These are phyloP conservation scores for Chlorophyllum brunneum DNA, from an alignment of 768 basidiomycete species.

Conservation along the genomic window DNA sequence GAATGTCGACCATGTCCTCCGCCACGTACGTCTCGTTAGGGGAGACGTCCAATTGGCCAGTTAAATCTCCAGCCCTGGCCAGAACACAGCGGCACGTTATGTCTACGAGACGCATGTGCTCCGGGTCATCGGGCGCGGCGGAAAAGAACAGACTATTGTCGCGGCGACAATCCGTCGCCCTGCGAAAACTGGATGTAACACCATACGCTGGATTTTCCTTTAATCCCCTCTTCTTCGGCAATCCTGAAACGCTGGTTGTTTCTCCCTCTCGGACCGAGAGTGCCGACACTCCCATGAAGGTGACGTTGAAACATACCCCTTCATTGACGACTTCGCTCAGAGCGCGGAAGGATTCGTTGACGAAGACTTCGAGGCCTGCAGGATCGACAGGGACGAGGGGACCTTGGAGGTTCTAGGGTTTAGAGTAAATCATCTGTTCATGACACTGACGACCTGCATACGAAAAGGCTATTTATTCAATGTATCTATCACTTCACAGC, in stretches of 20 bases:
- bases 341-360: slow-evolving; percentile 4
- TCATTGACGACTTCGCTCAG: neutral
- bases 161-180: slow-evolving; percentile 11
- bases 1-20: slow-evolving; percentile 27
- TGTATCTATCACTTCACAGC: slow-evolving; percentile 3
- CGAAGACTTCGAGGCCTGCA: neutral
- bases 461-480: neutral
- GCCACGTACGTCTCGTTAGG: slow-evolving; percentile 27
- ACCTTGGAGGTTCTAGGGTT: slow-evolving; percentile 9
- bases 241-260: slow-evolving; percentile 14
- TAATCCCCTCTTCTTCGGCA: slow-evolving; percentile 33
- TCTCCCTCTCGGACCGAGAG: slow-evolving; percentile 8
- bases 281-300: slow-evolving; percentile 1
- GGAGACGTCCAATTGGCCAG: neutral
- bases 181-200: slow-evolving; percentile 21
- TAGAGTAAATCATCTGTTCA: neutral
- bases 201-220: slow-evolving; percentile 34
- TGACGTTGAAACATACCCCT: neutral
- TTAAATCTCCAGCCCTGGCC: neutral
- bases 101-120: neutral
- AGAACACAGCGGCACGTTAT: neutral
- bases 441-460: neutral
- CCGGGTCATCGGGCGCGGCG: neutral
- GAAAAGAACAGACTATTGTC: neutral
- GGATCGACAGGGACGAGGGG: slow-evolving; percentile 7